phyloP scores from a whole-genome alignment of 1,139 yeast genomes.

The Yamadazyma songkhlaensis region DNA sequence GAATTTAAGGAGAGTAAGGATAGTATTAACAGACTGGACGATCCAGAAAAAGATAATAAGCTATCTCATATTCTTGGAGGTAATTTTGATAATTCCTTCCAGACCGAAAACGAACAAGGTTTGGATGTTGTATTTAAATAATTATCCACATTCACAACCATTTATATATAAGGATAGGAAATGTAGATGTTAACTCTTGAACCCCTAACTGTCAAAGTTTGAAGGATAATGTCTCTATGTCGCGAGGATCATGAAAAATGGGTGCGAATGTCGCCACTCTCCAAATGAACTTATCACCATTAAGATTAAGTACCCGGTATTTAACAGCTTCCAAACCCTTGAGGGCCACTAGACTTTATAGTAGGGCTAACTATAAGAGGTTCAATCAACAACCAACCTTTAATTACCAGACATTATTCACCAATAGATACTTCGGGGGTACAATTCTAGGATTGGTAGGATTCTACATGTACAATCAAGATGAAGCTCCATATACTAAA shows the following conservation, averaged over 20 bases:
- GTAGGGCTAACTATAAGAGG: slow-evolving; percentile 19
- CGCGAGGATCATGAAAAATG: no score
- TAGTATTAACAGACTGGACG: no score
- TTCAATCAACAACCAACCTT: slow-evolving; percentile 16
- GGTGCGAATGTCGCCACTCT: no score
- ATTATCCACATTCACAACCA: neutral
- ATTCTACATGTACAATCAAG: slow-evolving; percentile 62
- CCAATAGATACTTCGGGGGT: slow-evolving; percentile 20
- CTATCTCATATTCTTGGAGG: slow-evolving; percentile 11
- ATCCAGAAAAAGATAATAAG: slow-evolving; percentile 4
- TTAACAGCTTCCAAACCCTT: no score
- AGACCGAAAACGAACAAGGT: slow-evolving; percentile 7
- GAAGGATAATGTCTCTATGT: no score
- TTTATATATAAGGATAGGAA: no score
- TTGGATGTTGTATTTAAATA: slow-evolving; percentile 15
- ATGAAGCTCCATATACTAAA: slow-evolving; percentile 81
- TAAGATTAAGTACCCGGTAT: no score
- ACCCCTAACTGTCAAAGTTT: no score
- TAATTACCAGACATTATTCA: slow-evolving; percentile 12
- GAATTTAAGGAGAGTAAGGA: no score
- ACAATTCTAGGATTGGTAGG: slow-evolving; percentile 23
- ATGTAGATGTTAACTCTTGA: no score
- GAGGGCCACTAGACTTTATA: no score
- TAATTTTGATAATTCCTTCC: slow-evolving; percentile 13
- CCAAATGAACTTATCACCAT: no score